phyloP scores from a whole-genome alignment of 1,139 yeast genomes.

The Suhomyces ambrosiae region DNA sequence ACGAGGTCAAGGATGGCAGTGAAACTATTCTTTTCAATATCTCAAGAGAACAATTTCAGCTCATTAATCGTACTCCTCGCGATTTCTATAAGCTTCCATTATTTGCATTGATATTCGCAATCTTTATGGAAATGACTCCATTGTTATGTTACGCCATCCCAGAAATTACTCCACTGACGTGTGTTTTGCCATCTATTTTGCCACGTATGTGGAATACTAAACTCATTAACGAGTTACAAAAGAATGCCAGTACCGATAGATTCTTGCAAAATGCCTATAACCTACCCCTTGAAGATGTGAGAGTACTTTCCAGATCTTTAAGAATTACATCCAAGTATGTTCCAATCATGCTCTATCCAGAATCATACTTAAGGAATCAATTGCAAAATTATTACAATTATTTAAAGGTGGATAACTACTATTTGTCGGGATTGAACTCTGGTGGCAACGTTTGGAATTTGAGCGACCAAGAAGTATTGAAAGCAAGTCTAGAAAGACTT shows the following conservation, averaged over 20 bases:
- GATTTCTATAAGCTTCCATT: conserved; percentile 64
- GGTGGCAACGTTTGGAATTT: conserved; percentile 54
- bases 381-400: conserved; percentile 46
- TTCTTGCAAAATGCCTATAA: conserved; percentile 45
- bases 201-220: conserved; percentile 38
- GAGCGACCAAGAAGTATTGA: conserved; percentile 43
- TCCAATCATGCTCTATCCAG: conserved; percentile 42
- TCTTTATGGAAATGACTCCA: conserved; percentile 69
- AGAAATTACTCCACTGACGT: conserved; percentile 67
- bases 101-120: conserved; percentile 57
- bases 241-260: neutral
- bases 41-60: conserved; percentile 56
- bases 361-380: conserved; percentile 36
- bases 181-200: conserved; percentile 56
- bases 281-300: conserved; percentile 39
- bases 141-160: conserved; percentile 60
- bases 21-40: conserved; percentile 32
- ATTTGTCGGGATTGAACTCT: conserved; percentile 42
- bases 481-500: conserved; percentile 54
- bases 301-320: conserved; percentile 35
- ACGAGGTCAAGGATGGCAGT: conserved; percentile 13
- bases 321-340: conserved; percentile 43
- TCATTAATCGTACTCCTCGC: conserved; percentile 55
- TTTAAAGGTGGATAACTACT: conserved; percentile 53
- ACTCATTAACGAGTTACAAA: conserved; percentile 7